Percentiles rank a stretch among this genome's conserved stretches.
These are phyloP conservation scores for Citrus mangshanensis DNA, from an alignment of 345 rosid species.

Conservation along the genomic window DNA sequence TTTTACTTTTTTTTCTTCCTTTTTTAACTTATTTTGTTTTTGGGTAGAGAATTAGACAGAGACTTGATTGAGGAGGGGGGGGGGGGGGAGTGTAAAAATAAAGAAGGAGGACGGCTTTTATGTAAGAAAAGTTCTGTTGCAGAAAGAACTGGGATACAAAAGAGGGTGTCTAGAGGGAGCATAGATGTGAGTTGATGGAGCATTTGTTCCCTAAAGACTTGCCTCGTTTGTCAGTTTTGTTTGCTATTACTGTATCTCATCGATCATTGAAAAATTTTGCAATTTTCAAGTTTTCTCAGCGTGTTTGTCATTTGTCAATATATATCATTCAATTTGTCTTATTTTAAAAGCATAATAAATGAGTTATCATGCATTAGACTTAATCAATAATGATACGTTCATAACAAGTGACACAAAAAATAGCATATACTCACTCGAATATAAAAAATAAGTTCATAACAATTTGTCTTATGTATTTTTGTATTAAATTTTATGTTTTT, in stretches of 20 bases:
- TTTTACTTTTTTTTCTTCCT: not conserved
- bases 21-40: too few relatives aligned
- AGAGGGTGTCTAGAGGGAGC: not conserved
- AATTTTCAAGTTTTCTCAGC: not conserved
- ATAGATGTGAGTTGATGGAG: not conserved
- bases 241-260: not conserved
- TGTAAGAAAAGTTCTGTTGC: not conserved
- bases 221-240: slow-evolving; percentile 4
- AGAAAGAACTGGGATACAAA: not conserved
- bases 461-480: too few relatives aligned
- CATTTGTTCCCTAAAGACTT: not conserved
- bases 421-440: too few relatives aligned
- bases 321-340: not conserved
- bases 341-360: too few relatives aligned
- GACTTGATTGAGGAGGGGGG: not conserved
- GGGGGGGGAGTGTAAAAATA: not conserved
- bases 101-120: not conserved
- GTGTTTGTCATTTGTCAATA: not conserved
- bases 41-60: not conserved
- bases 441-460: too few relatives aligned
- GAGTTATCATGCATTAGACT: too few relatives aligned
- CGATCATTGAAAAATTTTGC: not conserved
- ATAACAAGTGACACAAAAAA: too few relatives aligned
- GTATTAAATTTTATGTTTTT: too few relatives aligned
- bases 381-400: too few relatives aligned